Evolutionary conservation across 257 asterid species (phyloP).

Genomic region (Hygrophila difformis): DNA sequence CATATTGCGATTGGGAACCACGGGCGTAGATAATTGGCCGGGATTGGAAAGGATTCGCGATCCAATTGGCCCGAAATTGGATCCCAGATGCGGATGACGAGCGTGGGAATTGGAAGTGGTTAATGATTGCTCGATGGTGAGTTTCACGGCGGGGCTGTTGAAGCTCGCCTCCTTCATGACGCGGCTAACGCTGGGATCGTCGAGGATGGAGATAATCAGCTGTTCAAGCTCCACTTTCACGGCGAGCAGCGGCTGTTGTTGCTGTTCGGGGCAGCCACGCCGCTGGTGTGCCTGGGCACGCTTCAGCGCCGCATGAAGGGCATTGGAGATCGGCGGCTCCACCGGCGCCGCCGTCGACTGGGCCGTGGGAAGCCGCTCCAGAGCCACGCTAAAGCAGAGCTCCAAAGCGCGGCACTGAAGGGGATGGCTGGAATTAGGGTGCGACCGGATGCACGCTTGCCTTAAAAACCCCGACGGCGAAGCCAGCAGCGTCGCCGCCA

Average conservation of each 20-base stretch:
- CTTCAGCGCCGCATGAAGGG: conserved; percentile 59
- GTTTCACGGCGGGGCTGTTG: conserved; percentile 62
- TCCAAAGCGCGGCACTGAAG: conserved; percentile 93
- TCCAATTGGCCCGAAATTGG: conserved; percentile 33
- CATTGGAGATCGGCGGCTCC: conserved; percentile 73
- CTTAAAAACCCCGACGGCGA: conserved; percentile 74
- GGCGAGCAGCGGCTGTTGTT: conserved; percentile 59
- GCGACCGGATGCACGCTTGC: conserved; percentile 87
- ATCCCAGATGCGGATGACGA: conserved; percentile 26
- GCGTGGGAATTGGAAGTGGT: conserved; percentile 19
- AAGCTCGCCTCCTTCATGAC: conserved; percentile 73
- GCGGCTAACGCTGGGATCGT: conserved; percentile 66
- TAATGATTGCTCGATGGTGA: conserved; percentile 50
- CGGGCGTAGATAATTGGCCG: conserved; percentile 17
- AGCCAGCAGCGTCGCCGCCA: conserved; percentile 80
- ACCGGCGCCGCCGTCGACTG: conserved; percentile 39
- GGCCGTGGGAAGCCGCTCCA: conserved; percentile 74
- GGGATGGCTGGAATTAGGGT: conserved; percentile 89
- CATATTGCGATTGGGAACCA: conserved; percentile 31
- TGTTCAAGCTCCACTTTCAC: conserved; percentile 69
- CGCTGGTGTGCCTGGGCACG: conserved; percentile 71
- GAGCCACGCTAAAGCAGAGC: conserved; percentile 83
- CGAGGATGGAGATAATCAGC: conserved; percentile 53
- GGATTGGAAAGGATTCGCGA: conserved; percentile 31
- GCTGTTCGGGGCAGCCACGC: conserved; percentile 67